Evolutionary conservation across 208 protist genomes (phyloP), one percentile per base, ranked within the genome.

Genomic region (Porcisia hertigi): DNA sequence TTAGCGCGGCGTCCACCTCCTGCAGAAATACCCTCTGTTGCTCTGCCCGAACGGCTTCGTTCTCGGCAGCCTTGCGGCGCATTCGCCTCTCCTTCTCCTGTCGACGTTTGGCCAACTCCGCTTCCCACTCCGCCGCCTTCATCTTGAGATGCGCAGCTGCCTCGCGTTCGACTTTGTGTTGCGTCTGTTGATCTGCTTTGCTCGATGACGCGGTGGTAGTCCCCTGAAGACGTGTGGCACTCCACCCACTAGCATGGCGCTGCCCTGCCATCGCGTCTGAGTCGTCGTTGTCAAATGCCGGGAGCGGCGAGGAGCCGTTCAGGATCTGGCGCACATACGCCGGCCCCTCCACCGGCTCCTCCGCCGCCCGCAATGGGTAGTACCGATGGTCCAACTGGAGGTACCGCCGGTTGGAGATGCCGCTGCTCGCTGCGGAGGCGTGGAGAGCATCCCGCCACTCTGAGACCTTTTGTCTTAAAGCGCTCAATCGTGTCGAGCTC

Each of bases 251-350:
- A 49, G 0, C 39, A 11, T 49, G 62, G 14, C n/a, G 62, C 39
- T n/a, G 8, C 23, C 39, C 20, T 66, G n/a, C 39, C 34, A 7
- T 34, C 3, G 39, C 25, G 62, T 80, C 75, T 34, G 20, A 75
- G 18, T 71, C 82, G 16, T 47, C 75, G 16, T 71, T 67, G 1
- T 55, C 71, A 23, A 70, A 30, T 9, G 71, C 55, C 30, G 83
- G 83, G 8, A 87, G 79, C 69, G 60, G 71, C 18, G 71, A 57
- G 20, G 58, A 69, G 34, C 79, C 76, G 67, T 79, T 76, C 30
- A 86, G 71, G 49, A 86, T 79, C 7, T 74, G 45, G 30, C 77
- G 74, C 58, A 86, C 75, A 71, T 86, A 86, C 39, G 20, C 53
- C 20, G 79, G 79, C 2, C 73, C 73, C 62, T 72, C 78, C 39